Evolutionary conservation across 305 asterid genomes (phyloP).

Genomic region (Fraxinus ornus): DNA sequence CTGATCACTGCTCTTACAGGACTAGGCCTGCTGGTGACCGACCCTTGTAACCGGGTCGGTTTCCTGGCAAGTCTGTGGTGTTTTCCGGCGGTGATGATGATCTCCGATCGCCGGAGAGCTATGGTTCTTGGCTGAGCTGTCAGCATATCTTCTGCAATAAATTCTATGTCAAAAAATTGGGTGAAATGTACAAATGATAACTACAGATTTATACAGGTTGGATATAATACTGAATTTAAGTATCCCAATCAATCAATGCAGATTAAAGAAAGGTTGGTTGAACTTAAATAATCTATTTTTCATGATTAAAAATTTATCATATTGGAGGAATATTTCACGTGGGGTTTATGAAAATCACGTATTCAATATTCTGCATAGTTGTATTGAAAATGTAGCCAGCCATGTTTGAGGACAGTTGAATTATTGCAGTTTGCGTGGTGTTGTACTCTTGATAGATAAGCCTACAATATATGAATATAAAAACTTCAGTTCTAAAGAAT

Average conservation of each 20-base stretch:
- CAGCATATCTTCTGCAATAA: slow-evolving; percentile 34
- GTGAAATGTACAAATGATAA: neutral
- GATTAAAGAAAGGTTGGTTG: neutral
- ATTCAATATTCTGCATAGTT: neutral
- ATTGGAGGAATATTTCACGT: neutral
- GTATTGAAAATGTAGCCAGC: neutral
- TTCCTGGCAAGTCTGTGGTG: slow-evolving; percentile 15
- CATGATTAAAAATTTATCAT: neutral
- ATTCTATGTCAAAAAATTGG: neutral
- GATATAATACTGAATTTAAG: neutral
- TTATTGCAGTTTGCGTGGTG: neutral
- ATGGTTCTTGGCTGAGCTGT: slow-evolving; percentile 55
- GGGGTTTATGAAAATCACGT: neutral
- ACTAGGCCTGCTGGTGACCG: neutral
- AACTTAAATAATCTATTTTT: neutral
- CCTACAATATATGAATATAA: no score
- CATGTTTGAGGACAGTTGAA: neutral
- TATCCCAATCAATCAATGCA: neutral
- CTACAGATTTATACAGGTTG: neutral
- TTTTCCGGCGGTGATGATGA: slow-evolving; percentile 27
- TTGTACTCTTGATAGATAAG: neutral
- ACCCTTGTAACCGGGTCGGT: slow-evolving; percentile 19
- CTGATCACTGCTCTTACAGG: slow-evolving; percentile 60
- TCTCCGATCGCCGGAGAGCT: slow-evolving; percentile 41
- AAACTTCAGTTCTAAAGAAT: neutral